Conservation (phyloP, 2,329 filamentous ascomycete genomes). For the Aureobasidium sp. region DNA sequence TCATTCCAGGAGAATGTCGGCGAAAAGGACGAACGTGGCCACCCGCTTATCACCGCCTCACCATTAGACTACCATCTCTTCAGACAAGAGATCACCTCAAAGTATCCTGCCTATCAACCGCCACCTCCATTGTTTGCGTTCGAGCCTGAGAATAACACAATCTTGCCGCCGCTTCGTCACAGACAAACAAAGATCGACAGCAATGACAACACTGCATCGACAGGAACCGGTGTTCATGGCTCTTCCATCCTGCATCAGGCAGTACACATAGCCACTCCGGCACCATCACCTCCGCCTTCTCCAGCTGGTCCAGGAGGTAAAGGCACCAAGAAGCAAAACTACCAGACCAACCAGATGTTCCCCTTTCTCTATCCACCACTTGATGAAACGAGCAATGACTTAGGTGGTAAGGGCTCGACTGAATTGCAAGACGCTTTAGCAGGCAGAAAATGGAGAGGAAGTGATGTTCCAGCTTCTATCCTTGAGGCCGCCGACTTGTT, state of each 20-base stretch:
- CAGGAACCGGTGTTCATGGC: conserved; percentile 50
- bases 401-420: conserved; percentile 88
- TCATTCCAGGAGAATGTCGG: conserved; percentile 63
- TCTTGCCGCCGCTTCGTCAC: conserved; percentile 86
- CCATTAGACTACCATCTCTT: conserved; percentile 97
- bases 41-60: conserved; percentile 89
- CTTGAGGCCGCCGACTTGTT: conserved; percentile 96
- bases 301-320: conserved; percentile 87
- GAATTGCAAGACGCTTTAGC: conserved; percentile 83
- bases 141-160: conserved; percentile 90
- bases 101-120: conserved; percentile 97
- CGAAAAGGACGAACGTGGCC: conserved; percentile 65
- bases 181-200: conserved; percentile 52
- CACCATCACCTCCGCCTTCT: conserved; percentile 94
- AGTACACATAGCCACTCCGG: conserved; percentile 98
- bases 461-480: conserved; percentile 93
- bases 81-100: conserved; percentile 95
- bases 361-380: conserved; percentile 97
- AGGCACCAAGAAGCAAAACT: conserved; percentile 98
- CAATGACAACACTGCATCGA: conserved; percentile 54
- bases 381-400: conserved; percentile 87
- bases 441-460: conserved; percentile 91
- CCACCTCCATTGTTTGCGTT: conserved; percentile 85
- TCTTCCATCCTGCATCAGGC: conserved; percentile 92
- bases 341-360: conserved; percentile 99